phyloP scores from a whole-genome alignment of 1,284 basidiomycete genomes.

The Athelia psychrophila region DNA sequence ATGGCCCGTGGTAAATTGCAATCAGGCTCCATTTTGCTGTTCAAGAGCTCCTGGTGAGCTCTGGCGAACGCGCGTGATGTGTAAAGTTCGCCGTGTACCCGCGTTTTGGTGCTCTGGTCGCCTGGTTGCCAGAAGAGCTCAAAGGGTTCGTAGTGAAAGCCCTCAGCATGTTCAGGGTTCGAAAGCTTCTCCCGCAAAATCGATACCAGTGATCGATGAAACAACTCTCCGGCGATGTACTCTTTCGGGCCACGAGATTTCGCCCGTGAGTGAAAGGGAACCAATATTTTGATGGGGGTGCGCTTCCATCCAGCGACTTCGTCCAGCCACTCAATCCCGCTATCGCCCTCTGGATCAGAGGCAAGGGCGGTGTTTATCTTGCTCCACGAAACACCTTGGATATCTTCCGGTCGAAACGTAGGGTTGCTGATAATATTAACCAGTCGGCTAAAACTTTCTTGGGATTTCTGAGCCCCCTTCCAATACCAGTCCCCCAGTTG shows the following conservation, averaged over 20 bases:
- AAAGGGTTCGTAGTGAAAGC: constrained; percentile 28
- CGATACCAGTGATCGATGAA: not conserved
- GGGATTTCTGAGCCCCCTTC: not conserved
- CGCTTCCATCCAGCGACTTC: not conserved
- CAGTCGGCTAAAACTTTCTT: not conserved
- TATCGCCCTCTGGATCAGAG: not conserved
- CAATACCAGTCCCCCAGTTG: not conserved
- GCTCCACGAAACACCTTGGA: not conserved
- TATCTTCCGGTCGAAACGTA: not conserved
- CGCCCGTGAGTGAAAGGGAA: not conserved
- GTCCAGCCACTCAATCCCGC: not conserved
- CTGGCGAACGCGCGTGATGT: constrained; percentile 26
- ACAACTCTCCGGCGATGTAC: not conserved
- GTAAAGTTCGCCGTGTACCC: constrained; percentile 25
- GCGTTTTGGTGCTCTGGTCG: constrained; percentile 11
- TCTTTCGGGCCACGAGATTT: not conserved
- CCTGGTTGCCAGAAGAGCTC: constrained; percentile 20
- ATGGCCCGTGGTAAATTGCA: constrained; percentile 20
- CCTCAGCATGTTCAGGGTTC: not conserved
- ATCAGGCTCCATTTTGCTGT: constrained; percentile 8
- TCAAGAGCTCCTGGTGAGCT: constrained; percentile 20
- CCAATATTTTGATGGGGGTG: not conserved
- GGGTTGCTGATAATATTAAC: not conserved
- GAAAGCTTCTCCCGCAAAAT: not conserved
- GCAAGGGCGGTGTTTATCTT: not conserved